Base-by-base conservation (phyloP, 2,329 filamentous ascomycete genomes). In the Immersiporthe knoxdaviesiana region DNA sequence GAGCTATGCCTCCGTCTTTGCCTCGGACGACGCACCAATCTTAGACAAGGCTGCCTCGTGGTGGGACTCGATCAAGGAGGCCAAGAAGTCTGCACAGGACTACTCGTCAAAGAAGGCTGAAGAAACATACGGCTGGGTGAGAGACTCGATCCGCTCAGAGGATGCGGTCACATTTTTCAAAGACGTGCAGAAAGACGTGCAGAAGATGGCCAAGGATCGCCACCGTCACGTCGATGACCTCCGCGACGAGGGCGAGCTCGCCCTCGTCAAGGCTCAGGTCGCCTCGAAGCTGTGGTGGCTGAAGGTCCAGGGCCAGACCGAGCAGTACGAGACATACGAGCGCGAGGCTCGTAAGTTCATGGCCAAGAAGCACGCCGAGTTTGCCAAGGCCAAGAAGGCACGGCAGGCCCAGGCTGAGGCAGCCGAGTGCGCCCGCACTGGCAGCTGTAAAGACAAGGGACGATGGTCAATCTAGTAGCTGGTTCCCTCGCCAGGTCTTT, bases 281-380 rank as follows among this genome's bases (percentile, higher is more conserved):
- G 79, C 79, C 58, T 87, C 87, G 18, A 87, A 84, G 75, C 79
- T 88, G 41, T 81, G 84, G 78, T 89, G 86, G 86, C 78, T 90
- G 63, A 84, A 82, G 75, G 63, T 87, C 41, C 84, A 82, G 64
- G 85, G 85, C 27, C 84, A 83, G 73, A 76, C 74, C 2, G 79
- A 83, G 21, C 84, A 86, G 72, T 67, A 80, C 0, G 71, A 78
- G 3, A 80, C 81, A 69, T 87, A 86, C 70, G 79, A 81, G 67
- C 77, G 75, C 65, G 86, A 85, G 72, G 87, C 86, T 12, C 79
- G 79, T 63, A 71, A 73, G 1, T 83, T 81, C 69, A 72, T 84
- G 65, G 77, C 79, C 27, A 76, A 78, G 68, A 82, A 80, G 73
- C 72, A 77, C 24, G 73, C 75, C 37, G 75, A 74, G 66, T 75